These are phyloP conservation scores for Leishmania major DNA, from an alignment of 208 protist species.

Conservation along the genomic window DNA sequence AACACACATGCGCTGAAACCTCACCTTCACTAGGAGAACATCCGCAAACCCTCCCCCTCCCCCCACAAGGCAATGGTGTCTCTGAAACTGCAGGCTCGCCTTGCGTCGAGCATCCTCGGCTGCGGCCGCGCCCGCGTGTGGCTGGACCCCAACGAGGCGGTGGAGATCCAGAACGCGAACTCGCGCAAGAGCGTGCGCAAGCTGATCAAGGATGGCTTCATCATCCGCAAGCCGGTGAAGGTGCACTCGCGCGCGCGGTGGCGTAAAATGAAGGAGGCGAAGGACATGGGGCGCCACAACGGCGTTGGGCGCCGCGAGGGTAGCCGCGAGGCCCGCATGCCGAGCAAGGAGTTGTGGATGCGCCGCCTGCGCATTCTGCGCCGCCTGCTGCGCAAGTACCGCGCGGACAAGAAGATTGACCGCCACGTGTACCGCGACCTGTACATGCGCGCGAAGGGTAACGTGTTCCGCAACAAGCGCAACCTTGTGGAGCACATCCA, in stretches of 20 bases:
- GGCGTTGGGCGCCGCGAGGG: constrained; percentile 96
- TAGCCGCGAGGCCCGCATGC: constrained; percentile 97
- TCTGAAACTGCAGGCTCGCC: constrained; percentile 96
- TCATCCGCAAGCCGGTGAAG: constrained; percentile 96
- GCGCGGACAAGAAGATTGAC: constrained; percentile 98
- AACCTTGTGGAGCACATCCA: constrained; percentile 99
- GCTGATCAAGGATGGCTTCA: constrained; percentile 97
- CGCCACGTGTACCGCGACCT: constrained; percentile 97
- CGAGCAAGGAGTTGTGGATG: constrained; percentile 98
- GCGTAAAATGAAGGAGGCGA: constrained; percentile 89
- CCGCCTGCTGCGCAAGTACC: constrained; percentile 97
- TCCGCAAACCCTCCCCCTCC: not conserved
- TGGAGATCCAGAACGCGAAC: constrained; percentile 98
- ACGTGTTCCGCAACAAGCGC: constrained; percentile 99
- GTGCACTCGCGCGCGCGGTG: constrained; percentile 96
- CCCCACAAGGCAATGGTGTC: constrained; percentile 50
- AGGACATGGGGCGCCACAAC: constrained; percentile 93
- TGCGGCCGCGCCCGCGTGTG: constrained; percentile 98
- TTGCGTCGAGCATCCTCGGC: constrained; percentile 98
- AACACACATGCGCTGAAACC: not conserved
- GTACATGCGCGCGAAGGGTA: constrained; percentile 99
- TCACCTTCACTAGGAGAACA: constrained; percentile 9
- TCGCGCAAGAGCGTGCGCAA: constrained; percentile 97
- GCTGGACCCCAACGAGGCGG: constrained; percentile 98
- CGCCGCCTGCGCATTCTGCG: constrained; percentile 97